Conservation (phyloP, 2,329 filamentous ascomycete genomes). For the Colletotrichum gloeosporioides region DNA sequence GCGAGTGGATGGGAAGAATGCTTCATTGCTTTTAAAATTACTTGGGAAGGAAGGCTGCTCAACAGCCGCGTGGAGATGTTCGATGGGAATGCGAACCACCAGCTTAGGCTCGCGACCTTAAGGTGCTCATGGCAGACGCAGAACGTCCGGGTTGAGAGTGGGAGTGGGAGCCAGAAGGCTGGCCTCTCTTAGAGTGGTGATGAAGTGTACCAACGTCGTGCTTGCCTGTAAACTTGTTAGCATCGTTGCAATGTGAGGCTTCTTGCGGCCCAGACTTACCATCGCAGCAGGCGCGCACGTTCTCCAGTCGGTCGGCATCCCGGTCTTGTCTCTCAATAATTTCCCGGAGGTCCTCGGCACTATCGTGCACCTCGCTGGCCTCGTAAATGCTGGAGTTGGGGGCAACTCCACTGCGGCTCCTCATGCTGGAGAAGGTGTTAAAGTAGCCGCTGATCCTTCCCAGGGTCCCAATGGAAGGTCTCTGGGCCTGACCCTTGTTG, state of each 20-base stretch:
- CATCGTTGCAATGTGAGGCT: neutral
- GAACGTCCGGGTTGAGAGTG: conserved; percentile 41
- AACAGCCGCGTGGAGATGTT: conserved; percentile 6
- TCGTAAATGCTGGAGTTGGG: conserved; percentile 60
- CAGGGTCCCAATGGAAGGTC: conserved; percentile 52
- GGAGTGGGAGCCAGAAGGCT: conserved; percentile 35
- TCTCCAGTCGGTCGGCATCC: conserved; percentile 83
- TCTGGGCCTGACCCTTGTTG: conserved; percentile 45
- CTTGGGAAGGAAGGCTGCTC: conserved; percentile 2
- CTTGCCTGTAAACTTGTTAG: conserved; percentile 59
- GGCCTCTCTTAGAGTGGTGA: conserved; percentile 50
- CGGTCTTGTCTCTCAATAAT: conserved; percentile 81
- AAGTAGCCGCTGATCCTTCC: conserved; percentile 67
- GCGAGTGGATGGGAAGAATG: conserved; percentile 13
- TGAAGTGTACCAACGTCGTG: conserved; percentile 73
- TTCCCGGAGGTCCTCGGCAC: conserved; percentile 81
- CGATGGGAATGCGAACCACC: neutral
- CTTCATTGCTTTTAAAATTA: conserved; percentile 15
- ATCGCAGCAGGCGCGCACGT: conserved; percentile 96
- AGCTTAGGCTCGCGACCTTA: conserved; percentile 39
- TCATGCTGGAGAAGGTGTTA: conserved; percentile 60
- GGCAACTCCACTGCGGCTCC: conserved; percentile 54
- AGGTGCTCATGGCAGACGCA: conserved; percentile 38
- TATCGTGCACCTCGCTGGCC: conserved; percentile 71
- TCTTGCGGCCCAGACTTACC: conserved; percentile 64